A percentile compares a stretch with the other conserved stretches of the same genome.
These are phyloP conservation scores for Ustilago lituana DNA, from an alignment of 1,284 basidiomycete species.

Conservation along the genomic window DNA sequence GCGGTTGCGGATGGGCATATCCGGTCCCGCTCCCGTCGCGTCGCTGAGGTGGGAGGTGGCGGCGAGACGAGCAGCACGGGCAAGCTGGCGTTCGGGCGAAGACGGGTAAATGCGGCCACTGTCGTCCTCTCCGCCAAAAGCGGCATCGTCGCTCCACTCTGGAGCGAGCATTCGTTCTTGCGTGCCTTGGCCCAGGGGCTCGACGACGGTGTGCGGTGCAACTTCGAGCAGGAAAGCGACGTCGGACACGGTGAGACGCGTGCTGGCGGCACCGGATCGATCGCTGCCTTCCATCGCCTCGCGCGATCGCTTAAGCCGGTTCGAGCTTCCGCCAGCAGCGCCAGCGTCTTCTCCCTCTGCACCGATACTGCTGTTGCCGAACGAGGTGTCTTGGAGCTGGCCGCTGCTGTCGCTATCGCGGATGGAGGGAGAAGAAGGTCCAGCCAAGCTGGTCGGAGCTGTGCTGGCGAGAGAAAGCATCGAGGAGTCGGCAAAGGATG, in stretches of 20 bases:
- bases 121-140: constrained; percentile 17
- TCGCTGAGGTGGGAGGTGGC: constrained; percentile 55
- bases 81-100: constrained; percentile 31
- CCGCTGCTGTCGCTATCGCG: constrained; percentile 39
- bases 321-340: neutral
- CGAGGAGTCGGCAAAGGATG: constrained; percentile 50
- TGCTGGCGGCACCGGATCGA: constrained; percentile 16
- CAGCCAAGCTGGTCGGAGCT: constrained; percentile 48
- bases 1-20: constrained; percentile 35
- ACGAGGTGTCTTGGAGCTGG: constrained; percentile 40
- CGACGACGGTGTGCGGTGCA: constrained; percentile 60
- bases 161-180: constrained; percentile 60
- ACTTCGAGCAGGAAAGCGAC: constrained; percentile 59
- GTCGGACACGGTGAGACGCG: constrained; percentile 57
- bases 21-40: neutral
- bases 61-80: constrained; percentile 25
- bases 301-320: constrained; percentile 37
- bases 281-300: constrained; percentile 23
- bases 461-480: constrained; percentile 58
- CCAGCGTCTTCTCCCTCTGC: constrained; percentile 26
- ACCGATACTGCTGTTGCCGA: constrained; percentile 31
- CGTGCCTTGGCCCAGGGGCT: constrained; percentile 63
- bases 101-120: neutral
- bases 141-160: constrained; percentile 43
- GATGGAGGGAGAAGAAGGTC: constrained; percentile 37